Evolutionary conservation across 2,329 filamentous ascomycete species (phyloP), one percentile per base, ranked within the genome.

Genomic region (Botrytis tulipae): DNA sequence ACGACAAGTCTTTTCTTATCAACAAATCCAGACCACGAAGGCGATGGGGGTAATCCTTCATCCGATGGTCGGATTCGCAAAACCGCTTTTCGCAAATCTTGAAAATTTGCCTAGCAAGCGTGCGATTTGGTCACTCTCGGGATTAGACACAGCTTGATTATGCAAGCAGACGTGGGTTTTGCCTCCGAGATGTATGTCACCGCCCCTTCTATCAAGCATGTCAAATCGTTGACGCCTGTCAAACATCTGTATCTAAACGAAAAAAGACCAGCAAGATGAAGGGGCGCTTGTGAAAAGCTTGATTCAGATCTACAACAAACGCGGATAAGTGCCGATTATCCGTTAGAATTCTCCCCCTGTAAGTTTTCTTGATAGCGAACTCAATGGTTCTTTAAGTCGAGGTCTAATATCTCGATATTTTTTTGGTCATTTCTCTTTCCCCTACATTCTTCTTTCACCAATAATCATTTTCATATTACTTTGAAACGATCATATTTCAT

Each of bases 21-120:
- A 20, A 48, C 59, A 25, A 54, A 62, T 63, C 42, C 25, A 44
- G 29, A 57, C 51, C n/a, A 32, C n/a, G 16, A 29, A 29, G 14
- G n/a, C 1, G 8, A 10, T 35, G 18, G 42, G 59, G 25, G 22
- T 37, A 57, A 68, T 59, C 54, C 48, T 48, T 29, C 48, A 60
- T 46, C 70, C 70, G 70, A 72, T 67, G 68, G 4, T 68, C 61
- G 70, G 61, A 72, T 22, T 72, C 48, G 61, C 37, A 72, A 46
- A 4, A 29, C 46, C 70, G 70, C 51, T 57, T 29, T 57, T 67
- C 48, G 62, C 61, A 59, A 40, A n/a, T 10, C 25, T 40, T 40
- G 2, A 7, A 12, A 42, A 42, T 44, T 18, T 44, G 25, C 61
- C 12, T 12, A 70, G 42, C 14, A 16, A n/a, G 29, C 42, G 20